Evolutionary conservation across 2,329 filamentous ascomycete genomes (phyloP), one percentile per base, ranked within the genome.

Genomic region (Paracamarosporium sp.): DNA sequence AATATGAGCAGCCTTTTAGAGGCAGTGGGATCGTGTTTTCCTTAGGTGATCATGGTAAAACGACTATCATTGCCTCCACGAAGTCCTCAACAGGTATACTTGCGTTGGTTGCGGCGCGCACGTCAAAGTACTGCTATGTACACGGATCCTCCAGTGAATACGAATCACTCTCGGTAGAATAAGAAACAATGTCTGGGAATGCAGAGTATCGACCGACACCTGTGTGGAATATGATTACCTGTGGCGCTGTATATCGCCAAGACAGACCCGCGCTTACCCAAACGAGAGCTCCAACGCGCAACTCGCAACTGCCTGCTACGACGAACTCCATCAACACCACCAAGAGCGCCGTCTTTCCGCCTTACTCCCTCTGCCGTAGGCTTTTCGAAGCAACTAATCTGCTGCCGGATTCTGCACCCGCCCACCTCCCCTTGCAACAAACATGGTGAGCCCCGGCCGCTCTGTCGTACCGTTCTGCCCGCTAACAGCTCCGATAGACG

Each of bases 401-500:
- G 36, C 27, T 30, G 13, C 31, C 45, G 13, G 41, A n/a, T 7
- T 25, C 44, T 41, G 20, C 17, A 15, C 24, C 36, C 20, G 20
- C 43, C 25, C 36, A 38, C 48, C 43, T 30, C 20, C 28, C 28
- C 48, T 47, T 50, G 27, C 53, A 30, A 47, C 46, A 67, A 67
- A 41, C 63, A 75, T 76, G 73, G 72, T 74, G 59, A 63, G 67
- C 60, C 60, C 38, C 51, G 57, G 24, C 43, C 41, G 46, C 46
- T 35, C 38, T 55, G 55, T 61, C 59, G 61, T 59, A 30, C 35
- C 31, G 54, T 38, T 38, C 33, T 20, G 43, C 28, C 52, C 28
- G 62, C 69, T 72, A 55, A 73, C 59, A 61, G 55, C 61, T 62
- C 24, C 24, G 48, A 33, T 54, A 99, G 95, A 99, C 95, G 75